These are phyloP conservation scores for Aristolochia fimbriata DNA, from an alignment of 164 flowering plant species.

Conservation along the genomic window DNA sequence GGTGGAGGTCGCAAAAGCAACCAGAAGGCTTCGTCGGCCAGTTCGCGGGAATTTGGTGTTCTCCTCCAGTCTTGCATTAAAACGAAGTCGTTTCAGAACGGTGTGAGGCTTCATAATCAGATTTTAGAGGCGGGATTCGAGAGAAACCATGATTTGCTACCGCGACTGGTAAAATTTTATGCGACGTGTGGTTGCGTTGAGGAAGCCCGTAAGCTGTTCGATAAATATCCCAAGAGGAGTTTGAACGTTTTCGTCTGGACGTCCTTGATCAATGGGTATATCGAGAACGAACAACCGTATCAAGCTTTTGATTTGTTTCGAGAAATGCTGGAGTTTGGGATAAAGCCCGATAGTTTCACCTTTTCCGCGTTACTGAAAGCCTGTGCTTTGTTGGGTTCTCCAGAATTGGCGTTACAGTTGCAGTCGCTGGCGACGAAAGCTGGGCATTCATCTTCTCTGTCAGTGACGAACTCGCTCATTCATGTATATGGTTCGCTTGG, in stretches of 20 bases:
- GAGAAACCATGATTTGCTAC: conserved; percentile 1
- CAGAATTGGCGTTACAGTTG: not conserved
- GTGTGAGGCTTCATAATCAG: not conserved
- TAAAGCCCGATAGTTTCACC: not conserved
- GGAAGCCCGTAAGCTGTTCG: not conserved
- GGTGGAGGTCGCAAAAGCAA: not conserved
- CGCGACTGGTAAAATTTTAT: not conserved
- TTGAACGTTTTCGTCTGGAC: not conserved
- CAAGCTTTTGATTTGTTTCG: not conserved
- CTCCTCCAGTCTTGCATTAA: not conserved
- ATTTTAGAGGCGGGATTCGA: not conserved
- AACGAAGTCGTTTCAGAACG: not conserved
- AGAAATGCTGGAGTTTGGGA: not conserved
- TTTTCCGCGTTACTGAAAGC: not conserved
- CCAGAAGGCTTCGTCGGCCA: not conserved
- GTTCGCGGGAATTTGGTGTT: not conserved
- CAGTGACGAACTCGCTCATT: not conserved
- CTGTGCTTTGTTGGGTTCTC: not conserved
- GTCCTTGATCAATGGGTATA: not conserved
- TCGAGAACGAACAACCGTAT: not conserved
- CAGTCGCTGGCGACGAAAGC: not conserved
- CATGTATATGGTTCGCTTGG: not conserved
- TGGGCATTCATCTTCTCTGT: not conserved
- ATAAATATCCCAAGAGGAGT: not conserved
- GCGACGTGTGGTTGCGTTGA: not conserved